phyloP scores from a whole-genome alignment of 805 yeast genomes.

The Ogataea philodendri region DNA sequence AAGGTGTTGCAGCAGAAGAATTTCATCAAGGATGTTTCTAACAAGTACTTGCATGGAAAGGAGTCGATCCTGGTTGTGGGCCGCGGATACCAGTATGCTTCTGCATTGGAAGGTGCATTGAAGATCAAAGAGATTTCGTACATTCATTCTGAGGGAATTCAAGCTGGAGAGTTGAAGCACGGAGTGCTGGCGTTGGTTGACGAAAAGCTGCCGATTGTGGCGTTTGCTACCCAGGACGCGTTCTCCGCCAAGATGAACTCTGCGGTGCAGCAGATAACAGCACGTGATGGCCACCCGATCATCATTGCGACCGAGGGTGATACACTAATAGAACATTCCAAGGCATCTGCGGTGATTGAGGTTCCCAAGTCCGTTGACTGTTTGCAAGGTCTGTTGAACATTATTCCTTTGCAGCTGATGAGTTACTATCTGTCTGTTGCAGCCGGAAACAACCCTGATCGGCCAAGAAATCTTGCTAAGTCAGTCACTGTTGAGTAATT shows the following conservation, averaged over 20 bases:
- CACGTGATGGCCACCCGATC: slow-evolving; percentile 96
- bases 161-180: slow-evolving; percentile 98
- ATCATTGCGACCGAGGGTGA: slow-evolving; percentile 85
- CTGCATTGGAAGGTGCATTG: slow-evolving; percentile 97
- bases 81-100: slow-evolving; percentile 96
- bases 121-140: slow-evolving; percentile 97
- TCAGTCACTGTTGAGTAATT: slow-evolving; percentile 91
- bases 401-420: slow-evolving; percentile 91
- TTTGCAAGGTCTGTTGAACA: slow-evolving; percentile 92
- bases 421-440: slow-evolving; percentile 95
- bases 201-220: slow-evolving; percentile 88
- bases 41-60: slow-evolving; percentile 68
- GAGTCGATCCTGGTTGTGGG: slow-evolving; percentile 89
- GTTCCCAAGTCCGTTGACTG: slow-evolving; percentile 97
- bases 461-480: slow-evolving; percentile 98
- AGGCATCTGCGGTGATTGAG: slow-evolving; percentile 69
- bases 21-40: slow-evolving; percentile 72
- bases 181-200: slow-evolving; percentile 97
- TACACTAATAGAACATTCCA: slow-evolving; percentile 52
- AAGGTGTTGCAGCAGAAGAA: slow-evolving; percentile 72
- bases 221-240: slow-evolving; percentile 94
- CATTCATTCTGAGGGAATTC: slow-evolving; percentile 98
- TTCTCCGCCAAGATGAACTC: slow-evolving; percentile 94
- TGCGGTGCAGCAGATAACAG: slow-evolving; percentile 94
- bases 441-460: slow-evolving; percentile 95